Percentiles rank a stretch among this genome's conserved stretches.
These are phyloP conservation scores for Sonneratia alba DNA, from an alignment of 345 rosid species.

Conservation along the genomic window DNA sequence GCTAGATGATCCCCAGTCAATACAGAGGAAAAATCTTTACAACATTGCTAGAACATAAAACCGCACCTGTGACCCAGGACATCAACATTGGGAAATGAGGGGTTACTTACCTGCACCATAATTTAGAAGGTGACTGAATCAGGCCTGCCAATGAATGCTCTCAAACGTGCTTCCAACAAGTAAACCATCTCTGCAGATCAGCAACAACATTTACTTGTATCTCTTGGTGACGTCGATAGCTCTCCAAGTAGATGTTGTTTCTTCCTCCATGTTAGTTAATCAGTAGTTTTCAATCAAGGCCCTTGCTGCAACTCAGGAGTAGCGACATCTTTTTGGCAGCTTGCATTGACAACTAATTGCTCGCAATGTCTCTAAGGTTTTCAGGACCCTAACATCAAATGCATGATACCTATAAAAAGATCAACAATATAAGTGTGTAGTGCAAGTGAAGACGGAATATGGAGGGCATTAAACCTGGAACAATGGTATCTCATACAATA, in stretches of 20 bases:
- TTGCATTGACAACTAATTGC: slow-evolving; percentile 40
- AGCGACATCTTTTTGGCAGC: slow-evolving; percentile 40
- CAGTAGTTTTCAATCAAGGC: not conserved
- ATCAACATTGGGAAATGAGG: not conserved
- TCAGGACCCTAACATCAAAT: slow-evolving; percentile 72
- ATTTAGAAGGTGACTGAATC: slow-evolving; percentile 72
- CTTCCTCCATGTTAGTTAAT: not conserved
- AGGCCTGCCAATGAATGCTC: slow-evolving; percentile 77
- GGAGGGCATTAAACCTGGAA: not conserved
- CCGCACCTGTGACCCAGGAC: not conserved
- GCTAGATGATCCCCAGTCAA: not conserved
- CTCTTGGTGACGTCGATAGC: too few species aligned
- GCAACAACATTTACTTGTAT: too few species aligned
- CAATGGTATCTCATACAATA: not conserved
- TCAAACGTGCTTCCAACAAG: slow-evolving; percentile 17
- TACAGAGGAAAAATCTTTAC: not conserved
- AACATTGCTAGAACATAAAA: not conserved
- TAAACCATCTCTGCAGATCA: too few species aligned
- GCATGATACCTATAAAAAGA: slow-evolving; percentile 63
- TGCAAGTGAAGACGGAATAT: not conserved
- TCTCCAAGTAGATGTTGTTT: slow-evolving; percentile 15
- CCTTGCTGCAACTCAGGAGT: slow-evolving; percentile 55
- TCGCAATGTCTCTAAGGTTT: slow-evolving; percentile 77
- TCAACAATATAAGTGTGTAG: slow-evolving; percentile 11
- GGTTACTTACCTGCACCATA: slow-evolving; percentile 69